Base-by-base conservation (phyloP, 192 early-diverging fungal genomes). In the Gamsiella multidivaricata region DNA sequence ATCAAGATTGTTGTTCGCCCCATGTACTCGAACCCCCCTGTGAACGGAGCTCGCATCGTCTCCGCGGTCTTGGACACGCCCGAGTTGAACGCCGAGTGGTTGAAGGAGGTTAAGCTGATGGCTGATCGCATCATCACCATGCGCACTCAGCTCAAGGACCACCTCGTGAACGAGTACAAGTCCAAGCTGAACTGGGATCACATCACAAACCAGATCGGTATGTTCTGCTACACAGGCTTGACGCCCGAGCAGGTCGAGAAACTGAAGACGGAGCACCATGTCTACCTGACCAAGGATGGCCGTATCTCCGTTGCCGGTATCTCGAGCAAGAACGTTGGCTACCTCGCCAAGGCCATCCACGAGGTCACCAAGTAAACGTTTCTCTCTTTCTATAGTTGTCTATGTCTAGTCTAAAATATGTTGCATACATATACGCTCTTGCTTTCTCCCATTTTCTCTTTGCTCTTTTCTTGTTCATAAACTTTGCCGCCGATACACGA, bases 1-100 rank as follows among this genome's bases (percentile, higher is more conserved):
- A 70, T 99, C 80, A 97, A 97, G 84, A 95, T 97, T 76, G 81
- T 99, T 42, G 94, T 98, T 69, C 91, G 98, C 37, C 94, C 97
- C 47, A 90, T 98, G 92, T 97, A 96, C 90, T 97, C 96, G n/a
- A 97, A 97, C 88, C 96, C 97, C 47, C 97, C 98, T n/a, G 80
- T 97, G 36, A 90, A 93, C 71, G 98, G 97, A 69, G 93, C 97
- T 22, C 92, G 95, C 54, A 93, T 99, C 57, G 98, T 95, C 52
- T 88, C 91, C 65, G 88, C 90, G 72, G 95, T 99, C 31, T 84
- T 99, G 80, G 86, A 84, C 66, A 85, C 83, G 54, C 83, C 90
- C 3, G 86, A 87, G 57, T 86, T 98, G 70, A 87, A 89, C 66
- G 33, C 66, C 6, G 92, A 97, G 87, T 99, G 98, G 98, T 68